These are phyloP conservation scores for Aspergillus udagawae DNA, from an alignment of 2,329 filamentous ascomycete species.

Conservation along the genomic window DNA sequence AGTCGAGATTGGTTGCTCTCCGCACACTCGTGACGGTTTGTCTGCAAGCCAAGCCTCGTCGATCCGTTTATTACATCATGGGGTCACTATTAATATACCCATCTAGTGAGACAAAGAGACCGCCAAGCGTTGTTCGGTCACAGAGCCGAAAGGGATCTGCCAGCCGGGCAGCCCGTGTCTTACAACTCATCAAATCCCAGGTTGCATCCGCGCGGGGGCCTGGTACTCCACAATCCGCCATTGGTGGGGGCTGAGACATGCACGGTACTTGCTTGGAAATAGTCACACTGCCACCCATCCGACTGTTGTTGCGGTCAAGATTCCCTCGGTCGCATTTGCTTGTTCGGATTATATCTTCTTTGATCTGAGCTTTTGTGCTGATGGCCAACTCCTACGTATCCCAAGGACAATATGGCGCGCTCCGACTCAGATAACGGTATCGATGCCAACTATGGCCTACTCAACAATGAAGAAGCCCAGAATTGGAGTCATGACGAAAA, in stretches of 20 bases:
- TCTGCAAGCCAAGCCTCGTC: conserved; percentile 4
- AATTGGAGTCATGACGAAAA: conserved; percentile 2
- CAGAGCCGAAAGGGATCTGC: neutral
- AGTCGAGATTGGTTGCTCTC: neutral
- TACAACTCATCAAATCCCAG: neutral
- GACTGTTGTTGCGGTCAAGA: neutral
- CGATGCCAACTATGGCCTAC: conserved; percentile 1
- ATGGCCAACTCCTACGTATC: neutral
- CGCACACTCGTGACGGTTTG: neutral
- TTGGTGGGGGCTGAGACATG: neutral
- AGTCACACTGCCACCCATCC: neutral
- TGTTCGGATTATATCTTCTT: neutral
- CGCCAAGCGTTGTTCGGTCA: conserved; percentile 1
- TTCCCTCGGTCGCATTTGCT: no score
- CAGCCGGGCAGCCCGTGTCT: neutral
- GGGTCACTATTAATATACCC: neutral
- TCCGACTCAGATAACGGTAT: neutral
- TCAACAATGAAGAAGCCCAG: conserved; percentile 1
- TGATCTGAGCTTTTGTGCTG: neutral
- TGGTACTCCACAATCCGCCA: neutral
- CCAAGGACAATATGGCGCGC: neutral
- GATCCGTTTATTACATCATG: neutral
- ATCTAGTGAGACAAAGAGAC: conserved; percentile 3
- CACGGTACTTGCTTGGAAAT: neutral
- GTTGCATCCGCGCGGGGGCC: neutral